These are phyloP conservation scores for Ceratobasidium theobromae DNA, from an alignment of 1,284 basidiomycete genomes.

Conservation along the genomic window DNA sequence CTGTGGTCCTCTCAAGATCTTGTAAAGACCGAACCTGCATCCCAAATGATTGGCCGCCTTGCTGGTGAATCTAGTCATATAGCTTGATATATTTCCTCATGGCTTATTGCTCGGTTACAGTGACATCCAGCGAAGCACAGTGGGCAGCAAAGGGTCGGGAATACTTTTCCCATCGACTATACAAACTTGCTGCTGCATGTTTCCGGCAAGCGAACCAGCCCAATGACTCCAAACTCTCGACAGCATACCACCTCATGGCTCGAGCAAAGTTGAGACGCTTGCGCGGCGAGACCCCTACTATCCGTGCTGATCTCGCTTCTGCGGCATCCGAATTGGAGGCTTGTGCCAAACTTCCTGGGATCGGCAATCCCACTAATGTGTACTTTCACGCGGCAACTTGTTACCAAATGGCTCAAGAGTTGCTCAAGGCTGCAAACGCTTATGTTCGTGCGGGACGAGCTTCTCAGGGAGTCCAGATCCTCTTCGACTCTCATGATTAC, in stretches of 20 bases:
- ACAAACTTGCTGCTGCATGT: slow-evolving; percentile 21
- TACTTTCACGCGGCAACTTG: slow-evolving; percentile 12
- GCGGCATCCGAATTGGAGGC: background rate
- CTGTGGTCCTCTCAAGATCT: background rate
- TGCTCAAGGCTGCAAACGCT: background rate
- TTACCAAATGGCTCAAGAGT: background rate
- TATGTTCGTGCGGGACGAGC: background rate
- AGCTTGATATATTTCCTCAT: background rate
- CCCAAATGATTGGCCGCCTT: slow-evolving; percentile 7
- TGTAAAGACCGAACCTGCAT: background rate
- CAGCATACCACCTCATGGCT: slow-evolving; percentile 12
- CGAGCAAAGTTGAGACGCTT: slow-evolving; percentile 17
- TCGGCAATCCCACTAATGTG: background rate
- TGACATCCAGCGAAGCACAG: background rate
- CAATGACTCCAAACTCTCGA: background rate
- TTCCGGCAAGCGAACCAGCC: slow-evolving; percentile 3
- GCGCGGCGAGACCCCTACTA: background rate
- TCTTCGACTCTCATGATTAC: slow-evolving; percentile 10
- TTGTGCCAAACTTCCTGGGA: background rate
- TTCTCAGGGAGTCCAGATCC: background rate
- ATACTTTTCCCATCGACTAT: slow-evolving; percentile 16
- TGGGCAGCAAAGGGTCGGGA: slow-evolving; percentile 13
- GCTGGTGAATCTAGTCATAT: background rate
- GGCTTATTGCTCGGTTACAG: background rate
- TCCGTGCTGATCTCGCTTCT: background rate